Percentiles rank a stretch among this genome's conserved stretches.
phyloP scores from a whole-genome alignment of 1,284 basidiomycete genomes.

The Cryptococcus sp. region DNA sequence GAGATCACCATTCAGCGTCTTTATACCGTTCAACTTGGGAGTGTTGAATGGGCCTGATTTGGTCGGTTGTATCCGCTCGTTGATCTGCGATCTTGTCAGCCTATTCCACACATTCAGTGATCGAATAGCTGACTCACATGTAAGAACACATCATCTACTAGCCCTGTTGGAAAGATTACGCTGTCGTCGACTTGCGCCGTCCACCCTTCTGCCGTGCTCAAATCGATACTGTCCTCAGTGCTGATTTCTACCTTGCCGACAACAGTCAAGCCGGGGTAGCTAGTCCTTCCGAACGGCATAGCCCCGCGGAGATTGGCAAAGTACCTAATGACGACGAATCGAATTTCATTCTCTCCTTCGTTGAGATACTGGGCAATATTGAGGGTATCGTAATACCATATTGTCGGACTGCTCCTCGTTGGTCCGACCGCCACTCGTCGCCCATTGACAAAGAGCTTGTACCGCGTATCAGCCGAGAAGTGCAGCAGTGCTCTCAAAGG shows the following conservation, averaged over 20 bases:
- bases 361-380: constrained; percentile 25
- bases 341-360: constrained; percentile 20
- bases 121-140: constrained; percentile 19
- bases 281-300: constrained; percentile 30
- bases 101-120: neutral
- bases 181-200: constrained; percentile 15
- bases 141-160: constrained; percentile 33
- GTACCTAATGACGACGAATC: constrained; percentile 28
- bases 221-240: constrained; percentile 5
- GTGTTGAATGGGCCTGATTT: neutral
- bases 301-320: constrained; percentile 24
- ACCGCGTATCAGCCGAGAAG: constrained; percentile 35
- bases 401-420: constrained; percentile 13
- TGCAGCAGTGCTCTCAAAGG: constrained; percentile 15
- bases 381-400: constrained; percentile 34
- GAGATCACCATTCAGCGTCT: constrained; percentile 28
- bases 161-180: constrained; percentile 22
- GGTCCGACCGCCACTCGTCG: constrained; percentile 29
- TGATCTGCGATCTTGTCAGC: constrained; percentile 23
- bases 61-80: constrained; percentile 20
- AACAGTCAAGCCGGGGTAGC: constrained; percentile 27
- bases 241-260: constrained; percentile 14
- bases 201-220: constrained; percentile 19
- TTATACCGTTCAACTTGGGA: constrained; percentile 17
- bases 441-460: constrained; percentile 36